These are phyloP conservation scores for Xerophyta viscosa DNA, from an alignment of 106 monocot genomes.

Conservation along the genomic window DNA sequence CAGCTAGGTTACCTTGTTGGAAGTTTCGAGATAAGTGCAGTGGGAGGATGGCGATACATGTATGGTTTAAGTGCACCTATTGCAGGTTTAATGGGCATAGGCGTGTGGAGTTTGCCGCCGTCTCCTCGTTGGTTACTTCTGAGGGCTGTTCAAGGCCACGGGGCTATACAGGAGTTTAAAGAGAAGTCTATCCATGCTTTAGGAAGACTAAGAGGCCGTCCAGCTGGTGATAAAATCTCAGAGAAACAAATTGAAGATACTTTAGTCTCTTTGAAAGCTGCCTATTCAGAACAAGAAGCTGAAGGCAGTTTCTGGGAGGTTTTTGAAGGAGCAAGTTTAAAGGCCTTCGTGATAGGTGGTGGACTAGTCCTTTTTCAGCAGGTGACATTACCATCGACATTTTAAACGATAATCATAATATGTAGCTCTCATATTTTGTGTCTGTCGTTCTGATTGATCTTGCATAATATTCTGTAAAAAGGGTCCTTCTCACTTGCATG, in stretches of 20 bases:
- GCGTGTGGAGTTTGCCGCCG: constrained; percentile 76
- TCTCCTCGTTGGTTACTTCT: constrained; percentile 96
- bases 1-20: constrained; percentile 93
- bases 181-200: constrained; percentile 50
- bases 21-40: constrained; percentile 64
- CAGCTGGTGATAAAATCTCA: constrained; percentile 44
- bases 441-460: too few species aligned
- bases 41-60: constrained; percentile 98
- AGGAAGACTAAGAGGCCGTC: constrained; percentile 48
- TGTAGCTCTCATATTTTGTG: too few species aligned
- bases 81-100: constrained; percentile 66
- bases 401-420: too few species aligned
- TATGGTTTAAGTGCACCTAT: constrained; percentile 82
- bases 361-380: constrained; percentile 98
- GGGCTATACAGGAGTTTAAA: constrained; percentile 20
- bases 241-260: constrained; percentile 74
- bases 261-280: constrained; percentile 52
- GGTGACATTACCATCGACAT: constrained; percentile 19
- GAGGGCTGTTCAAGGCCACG: constrained; percentile 78
- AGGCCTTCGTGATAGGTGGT: constrained; percentile 90
- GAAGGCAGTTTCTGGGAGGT: constrained; percentile 69
- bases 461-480: too few species aligned
- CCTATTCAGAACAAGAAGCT: constrained; percentile 51
- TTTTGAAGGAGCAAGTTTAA: constrained; percentile 90
- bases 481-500: too few species aligned